Evolutionary conservation across 345 rosid genomes (phyloP), one percentile per base, ranked within the genome.

Genomic region (Isatis tinctoria): DNA sequence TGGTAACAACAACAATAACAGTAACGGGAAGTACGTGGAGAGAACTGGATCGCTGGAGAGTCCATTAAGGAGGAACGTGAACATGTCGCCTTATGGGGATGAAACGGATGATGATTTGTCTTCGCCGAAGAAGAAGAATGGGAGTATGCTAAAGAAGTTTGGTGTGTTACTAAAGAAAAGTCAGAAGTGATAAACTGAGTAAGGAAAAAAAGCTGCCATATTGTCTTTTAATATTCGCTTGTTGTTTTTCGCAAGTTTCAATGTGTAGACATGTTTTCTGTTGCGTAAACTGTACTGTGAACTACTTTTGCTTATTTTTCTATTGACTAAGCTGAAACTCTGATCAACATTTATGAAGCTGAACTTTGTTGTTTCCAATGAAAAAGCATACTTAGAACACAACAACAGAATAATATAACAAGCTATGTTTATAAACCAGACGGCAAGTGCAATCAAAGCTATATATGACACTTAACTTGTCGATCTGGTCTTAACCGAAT

Each of bases 101-200:
- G 97, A 95, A 74, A 76, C 77, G 58, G 97, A 90, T n/a, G 95
- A 90, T 70, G 99, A 90, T 37, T 32, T 78, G 77, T 65, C 70
- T 3, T 88, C 97, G 0, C 90, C 87, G 7, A 95, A 87, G 96
- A 95, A 92, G 91, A 92, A 86, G 75, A 91, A 91, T 47, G 91
- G 85, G 52, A 91, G 88, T 85, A 83, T 95, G 92, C 78, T 95
- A 77, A 90, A 87, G 89, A 95, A 87, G 83, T 84, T 92, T 4
- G 97, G 97, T 22, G 99, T 87, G 26, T 70, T 95, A 65, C 87
- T 97, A 86, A 95, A 90, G 88, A 95, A 90, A 79, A 89, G 89
- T 65, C 96, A 92, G 73, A 85, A 88, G 81, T 87, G 65, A 74
- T 54, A 53, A 14, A 35, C 58, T 2, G 63, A 40, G 52, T 40